Evolutionary conservation across 331 rosid species (phyloP), one percentile per base, ranked within the genome.

Genomic region (Arachis monticola): DNA sequence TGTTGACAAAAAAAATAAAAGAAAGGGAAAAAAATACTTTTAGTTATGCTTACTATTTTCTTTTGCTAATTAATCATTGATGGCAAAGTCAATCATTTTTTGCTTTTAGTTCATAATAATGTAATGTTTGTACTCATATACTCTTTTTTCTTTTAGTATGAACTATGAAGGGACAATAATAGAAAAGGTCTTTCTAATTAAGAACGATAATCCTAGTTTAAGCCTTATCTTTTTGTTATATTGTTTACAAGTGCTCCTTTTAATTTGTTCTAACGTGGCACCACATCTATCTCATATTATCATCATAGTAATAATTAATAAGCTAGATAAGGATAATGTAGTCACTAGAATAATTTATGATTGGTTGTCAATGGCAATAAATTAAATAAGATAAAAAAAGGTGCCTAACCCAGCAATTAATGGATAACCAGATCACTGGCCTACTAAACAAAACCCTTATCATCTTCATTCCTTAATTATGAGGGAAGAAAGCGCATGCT

Each of bases 381-480:
- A 35, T 64, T 35, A 2, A 35, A 35, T 64, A 35, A 70, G 73
- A 70, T 32, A 70, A 35, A 35, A 22, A 22, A 64, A 58, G 35
- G 67, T 6, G 50, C 5, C 59, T 64, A 38, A 64, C 60, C 57
- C 57, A 64, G 9, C 51, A 58, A 8, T 7, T 3, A 48, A 45
- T 46, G 82, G 83, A 80, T 73, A 69, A 73, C 60, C 76, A 64
- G 65, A 44, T 61, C 77, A 70, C 22, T 48, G 3, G 7, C 73
- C 56, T 7, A 14, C 55, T 60, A 74, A 77, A 62, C 41, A 67
- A 67, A 74, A 50, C 60, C 70, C 66, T 68, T 35, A 58, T 80
- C 70, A 35, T 35, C 40, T 35, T 35, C 40, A 35, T 67, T 56
- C 35, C 68, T 76, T 62, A 40, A 59, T 52, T 17, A 40, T 83